These are phyloP conservation scores for Acacia concinna DNA, from an alignment of 331 rosid species.

Conservation along the genomic window DNA sequence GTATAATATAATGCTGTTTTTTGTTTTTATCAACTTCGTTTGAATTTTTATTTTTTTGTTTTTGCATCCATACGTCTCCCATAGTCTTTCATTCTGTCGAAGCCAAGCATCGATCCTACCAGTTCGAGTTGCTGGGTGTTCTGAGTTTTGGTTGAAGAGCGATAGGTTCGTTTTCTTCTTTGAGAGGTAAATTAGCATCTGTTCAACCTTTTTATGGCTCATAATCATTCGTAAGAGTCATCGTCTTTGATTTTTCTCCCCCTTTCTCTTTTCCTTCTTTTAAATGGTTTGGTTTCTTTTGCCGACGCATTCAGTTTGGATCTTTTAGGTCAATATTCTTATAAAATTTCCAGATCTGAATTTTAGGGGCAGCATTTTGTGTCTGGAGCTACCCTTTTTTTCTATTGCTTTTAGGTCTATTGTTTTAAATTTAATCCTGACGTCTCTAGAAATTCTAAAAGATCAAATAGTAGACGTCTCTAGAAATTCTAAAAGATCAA, in stretches of 20 bases:
- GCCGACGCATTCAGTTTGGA: background rate
- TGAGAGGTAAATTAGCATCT: slow-evolving; percentile 23
- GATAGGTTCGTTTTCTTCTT: slow-evolving; percentile 11
- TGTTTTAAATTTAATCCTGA: background rate
- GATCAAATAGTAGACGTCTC: background rate
- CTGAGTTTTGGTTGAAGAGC: background rate
- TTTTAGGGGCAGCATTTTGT: slow-evolving; percentile 1
- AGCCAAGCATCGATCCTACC: slow-evolving; percentile 13
- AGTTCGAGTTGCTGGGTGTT: background rate
- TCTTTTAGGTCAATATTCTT: background rate
- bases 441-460: background rate
- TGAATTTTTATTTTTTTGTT: background rate
- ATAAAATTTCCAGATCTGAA: slow-evolving; percentile 37
- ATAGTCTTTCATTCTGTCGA: slow-evolving; percentile 20
- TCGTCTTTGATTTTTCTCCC: background rate
- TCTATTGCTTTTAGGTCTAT: background rate
- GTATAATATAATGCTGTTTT: background rate
- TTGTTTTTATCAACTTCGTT: slow-evolving; percentile 15
- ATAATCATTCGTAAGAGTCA: background rate
- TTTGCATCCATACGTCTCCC: slow-evolving; percentile 9
- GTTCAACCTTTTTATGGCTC: background rate
- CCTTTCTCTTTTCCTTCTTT: background rate
- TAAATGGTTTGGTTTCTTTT: background rate
- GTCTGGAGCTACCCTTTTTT: slow-evolving; percentile 4
- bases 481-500: background rate